A percentile compares a stretch with the other conserved stretches of the same genome.
These are phyloP conservation scores for Sporothrix protearum DNA, from an alignment of 2,329 filamentous ascomycete genomes.

Conservation along the genomic window DNA sequence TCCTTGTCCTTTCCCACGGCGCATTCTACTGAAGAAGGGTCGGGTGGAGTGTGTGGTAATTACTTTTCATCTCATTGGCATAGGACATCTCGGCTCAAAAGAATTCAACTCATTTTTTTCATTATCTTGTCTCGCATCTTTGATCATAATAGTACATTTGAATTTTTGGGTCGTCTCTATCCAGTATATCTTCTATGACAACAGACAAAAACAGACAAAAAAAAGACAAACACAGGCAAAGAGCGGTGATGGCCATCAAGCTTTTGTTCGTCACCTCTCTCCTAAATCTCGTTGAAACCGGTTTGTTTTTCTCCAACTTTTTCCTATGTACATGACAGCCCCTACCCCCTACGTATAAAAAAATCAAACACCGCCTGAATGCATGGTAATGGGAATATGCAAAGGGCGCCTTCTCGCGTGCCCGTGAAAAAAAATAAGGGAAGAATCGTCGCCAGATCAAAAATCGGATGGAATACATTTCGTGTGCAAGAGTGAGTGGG, in stretches of 20 bases:
- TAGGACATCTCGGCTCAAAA: background rate
- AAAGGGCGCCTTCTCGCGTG: background rate
- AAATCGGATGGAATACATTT: background rate
- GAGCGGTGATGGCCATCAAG: slow-evolving; percentile 26
- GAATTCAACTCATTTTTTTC: background rate
- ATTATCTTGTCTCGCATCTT: background rate
- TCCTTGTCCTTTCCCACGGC: background rate
- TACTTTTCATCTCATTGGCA: background rate
- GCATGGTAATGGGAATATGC: slow-evolving; percentile 17
- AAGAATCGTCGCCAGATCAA: background rate
- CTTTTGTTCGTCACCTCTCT: background rate
- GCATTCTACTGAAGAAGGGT: background rate
- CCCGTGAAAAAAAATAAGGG: background rate
- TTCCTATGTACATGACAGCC: slow-evolving; percentile 1
- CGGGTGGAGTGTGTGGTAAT: background rate
- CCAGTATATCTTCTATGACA: background rate
- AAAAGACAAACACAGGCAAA: background rate
- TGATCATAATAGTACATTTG: slow-evolving; percentile 1
- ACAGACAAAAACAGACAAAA: background rate
- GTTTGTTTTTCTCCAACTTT: background rate
- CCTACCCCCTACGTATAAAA: background rate
- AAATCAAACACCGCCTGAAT: slow-evolving; percentile 16
- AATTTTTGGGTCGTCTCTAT: background rate
- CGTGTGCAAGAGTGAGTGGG: slow-evolving; percentile 9
- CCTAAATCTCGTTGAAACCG: background rate